These are phyloP conservation scores for Botrytis pseudocinerea DNA, from an alignment of 2,329 filamentous ascomycete genomes.

Conservation along the genomic window DNA sequence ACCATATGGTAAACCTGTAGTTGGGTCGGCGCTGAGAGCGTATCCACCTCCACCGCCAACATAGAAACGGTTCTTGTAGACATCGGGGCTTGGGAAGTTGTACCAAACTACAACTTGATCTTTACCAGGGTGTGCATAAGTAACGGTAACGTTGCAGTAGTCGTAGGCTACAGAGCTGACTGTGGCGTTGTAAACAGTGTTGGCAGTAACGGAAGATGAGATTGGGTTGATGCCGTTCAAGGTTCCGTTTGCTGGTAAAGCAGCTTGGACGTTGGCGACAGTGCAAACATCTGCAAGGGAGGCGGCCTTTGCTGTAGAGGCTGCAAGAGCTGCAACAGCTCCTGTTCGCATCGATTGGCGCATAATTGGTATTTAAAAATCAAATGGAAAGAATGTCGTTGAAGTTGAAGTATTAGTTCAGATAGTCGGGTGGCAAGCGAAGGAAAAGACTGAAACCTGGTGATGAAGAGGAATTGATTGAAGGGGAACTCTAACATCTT, in stretches of 20 bases:
- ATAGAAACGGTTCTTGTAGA: slow-evolving; percentile 50
- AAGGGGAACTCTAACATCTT: background rate
- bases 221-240: slow-evolving; percentile 32
- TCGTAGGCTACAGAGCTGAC: slow-evolving; percentile 39
- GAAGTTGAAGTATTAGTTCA: background rate
- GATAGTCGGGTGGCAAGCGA: background rate
- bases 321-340: slow-evolving; percentile 27
- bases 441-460: background rate
- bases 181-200: slow-evolving; percentile 41
- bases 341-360: background rate
- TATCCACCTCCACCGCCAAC: slow-evolving; percentile 50
- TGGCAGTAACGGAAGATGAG: slow-evolving; percentile 43
- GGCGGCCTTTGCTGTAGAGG: slow-evolving; percentile 6
- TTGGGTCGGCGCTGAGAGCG: slow-evolving; percentile 43
- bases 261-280: background rate
- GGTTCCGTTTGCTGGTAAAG: slow-evolving; percentile 13
- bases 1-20: slow-evolving; percentile 48
- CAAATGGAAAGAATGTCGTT: background rate
- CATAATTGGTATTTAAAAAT: background rate
- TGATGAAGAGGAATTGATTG: background rate
- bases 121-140: slow-evolving; percentile 47
- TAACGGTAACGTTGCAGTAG: slow-evolving; percentile 51
- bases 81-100: slow-evolving; percentile 46
- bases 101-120: slow-evolving; percentile 44
- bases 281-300: slow-evolving; percentile 9